A percentile compares a stretch with the other conserved stretches of the same genome.
Conservation (phyloP, 2,329 filamentous ascomycete species). For the Aureobasidium lini region DNA sequence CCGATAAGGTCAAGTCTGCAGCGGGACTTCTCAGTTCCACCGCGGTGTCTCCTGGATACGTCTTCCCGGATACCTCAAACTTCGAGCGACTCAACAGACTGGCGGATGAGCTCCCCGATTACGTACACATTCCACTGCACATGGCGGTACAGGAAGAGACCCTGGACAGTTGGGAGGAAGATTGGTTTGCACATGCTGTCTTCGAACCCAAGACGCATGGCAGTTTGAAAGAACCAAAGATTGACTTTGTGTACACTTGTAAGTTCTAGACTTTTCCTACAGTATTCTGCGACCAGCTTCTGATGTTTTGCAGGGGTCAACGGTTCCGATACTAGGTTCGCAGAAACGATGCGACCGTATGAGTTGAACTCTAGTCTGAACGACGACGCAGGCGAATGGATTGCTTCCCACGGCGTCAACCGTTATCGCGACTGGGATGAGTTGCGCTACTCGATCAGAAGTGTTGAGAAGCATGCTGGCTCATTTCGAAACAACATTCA, state of each 20-base stretch:
- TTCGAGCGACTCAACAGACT: slow-evolving; percentile 16
- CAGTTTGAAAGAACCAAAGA: slow-evolving; percentile 32
- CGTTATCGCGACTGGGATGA: slow-evolving; percentile 41
- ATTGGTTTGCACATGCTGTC: slow-evolving; percentile 33
- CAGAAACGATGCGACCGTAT: slow-evolving; percentile 30
- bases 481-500: slow-evolving; percentile 38
- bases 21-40: background rate
- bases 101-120: slow-evolving; percentile 29
- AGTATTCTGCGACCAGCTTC: background rate
- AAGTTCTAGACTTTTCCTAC: slow-evolving; percentile 4
- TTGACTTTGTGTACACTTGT: slow-evolving; percentile 39
- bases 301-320: slow-evolving; percentile 31
- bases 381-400: slow-evolving; percentile 34
- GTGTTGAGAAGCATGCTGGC: slow-evolving; percentile 34
- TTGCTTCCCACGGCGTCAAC: slow-evolving; percentile 36
- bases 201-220: slow-evolving; percentile 27
- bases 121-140: slow-evolving; percentile 35
- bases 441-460: slow-evolving; percentile 38
- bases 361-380: slow-evolving; percentile 36
- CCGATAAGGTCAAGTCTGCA: background rate
- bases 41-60: background rate
- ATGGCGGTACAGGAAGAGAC: slow-evolving; percentile 31
- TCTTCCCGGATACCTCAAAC: background rate
- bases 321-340: slow-evolving; percentile 34
- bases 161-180: slow-evolving; percentile 37